Conservation (phyloP, 2,329 filamentous ascomycete species). For the Arthroderma uncinatum region DNA sequence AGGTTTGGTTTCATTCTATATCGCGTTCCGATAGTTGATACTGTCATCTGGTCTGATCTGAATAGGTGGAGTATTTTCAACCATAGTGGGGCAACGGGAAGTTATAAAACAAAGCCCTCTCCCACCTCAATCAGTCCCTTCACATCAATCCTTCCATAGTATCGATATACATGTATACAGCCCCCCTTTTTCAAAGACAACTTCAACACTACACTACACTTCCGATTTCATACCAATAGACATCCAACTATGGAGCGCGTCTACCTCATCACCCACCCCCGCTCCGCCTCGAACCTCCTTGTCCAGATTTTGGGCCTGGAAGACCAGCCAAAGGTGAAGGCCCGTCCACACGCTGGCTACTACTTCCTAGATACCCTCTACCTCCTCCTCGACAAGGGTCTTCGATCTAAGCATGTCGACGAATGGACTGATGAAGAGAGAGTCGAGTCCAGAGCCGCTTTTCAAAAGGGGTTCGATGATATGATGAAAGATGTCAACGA, state of each 20-base stretch:
- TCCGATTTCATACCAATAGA: neutral
- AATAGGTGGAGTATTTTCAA: neutral
- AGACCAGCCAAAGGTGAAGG: constrained; percentile 18
- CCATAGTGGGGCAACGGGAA: neutral
- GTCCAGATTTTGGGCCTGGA: constrained; percentile 21
- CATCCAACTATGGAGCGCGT: constrained; percentile 8
- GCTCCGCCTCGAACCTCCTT: constrained; percentile 25
- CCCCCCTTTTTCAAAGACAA: neutral
- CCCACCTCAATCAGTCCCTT: neutral
- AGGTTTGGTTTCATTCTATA: neutral
- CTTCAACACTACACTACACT: neutral
- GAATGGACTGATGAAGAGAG: constrained; percentile 24
- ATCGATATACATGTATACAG: neutral
- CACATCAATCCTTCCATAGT: neutral
- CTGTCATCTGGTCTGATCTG: neutral
- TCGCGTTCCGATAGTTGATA: neutral
- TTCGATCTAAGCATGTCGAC: constrained; percentile 14
- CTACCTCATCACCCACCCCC: constrained; percentile 20
- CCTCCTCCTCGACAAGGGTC: constrained; percentile 10
- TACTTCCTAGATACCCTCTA: constrained; percentile 20
- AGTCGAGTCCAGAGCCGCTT: constrained; percentile 15
- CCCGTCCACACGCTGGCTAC: constrained; percentile 20
- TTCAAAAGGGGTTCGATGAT: constrained; percentile 21
- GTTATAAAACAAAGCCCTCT: neutral
- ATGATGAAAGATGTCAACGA: constrained; percentile 19